Evolutionary conservation across 2,329 filamentous ascomycete genomes (phyloP), one percentile per base, ranked within the genome.

Genomic region (Penicillium sp.): DNA sequence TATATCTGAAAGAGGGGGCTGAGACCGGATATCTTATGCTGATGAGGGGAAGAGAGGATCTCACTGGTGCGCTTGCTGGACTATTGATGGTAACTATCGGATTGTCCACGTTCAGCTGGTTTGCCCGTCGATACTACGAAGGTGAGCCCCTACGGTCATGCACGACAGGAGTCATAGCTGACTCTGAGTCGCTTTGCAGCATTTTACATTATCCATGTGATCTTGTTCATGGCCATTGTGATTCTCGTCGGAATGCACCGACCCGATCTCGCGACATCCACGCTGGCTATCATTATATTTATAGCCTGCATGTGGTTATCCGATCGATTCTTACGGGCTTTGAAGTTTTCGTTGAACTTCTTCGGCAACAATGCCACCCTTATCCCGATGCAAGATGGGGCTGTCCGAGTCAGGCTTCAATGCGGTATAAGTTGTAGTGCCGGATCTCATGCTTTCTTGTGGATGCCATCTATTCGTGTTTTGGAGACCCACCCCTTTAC

Each of bases 381-480:
- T n/a, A 77, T 79, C 25, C 81, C 84, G 5, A 77, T 87, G 3
- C 75, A 82, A 7, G 73, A 82, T 53, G 80, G 82, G 4, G 83
- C 79, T 49, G 85, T 83, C 19, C 80, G 83, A 37, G 78, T 87
- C n/a, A 76, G 79, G 0, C 72, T 87, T 31, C 83, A 83, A 68
- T 77, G 80, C 3, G 80, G 81, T 1, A 58, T 77, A 0, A 70
- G 73, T 2, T 80, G 81, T 1, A 69, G 73, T 2, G 79, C 85
- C 0, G 86, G 85, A 1, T 83, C 83, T 59, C 86, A 89, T 66
- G 85, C 83, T 63, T 88, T 87, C 65, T 70, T 89, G 29, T 88
- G 85, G 84, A 80, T 88, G 7, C 87, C 86, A 0, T 74, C 74
- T 4, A 78, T 88, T 48, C 81, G 85, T 10, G 62, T 75, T 1